phyloP scores from a whole-genome alignment of 164 flowering plant genomes.

The Magnolia officinalis region DNA sequence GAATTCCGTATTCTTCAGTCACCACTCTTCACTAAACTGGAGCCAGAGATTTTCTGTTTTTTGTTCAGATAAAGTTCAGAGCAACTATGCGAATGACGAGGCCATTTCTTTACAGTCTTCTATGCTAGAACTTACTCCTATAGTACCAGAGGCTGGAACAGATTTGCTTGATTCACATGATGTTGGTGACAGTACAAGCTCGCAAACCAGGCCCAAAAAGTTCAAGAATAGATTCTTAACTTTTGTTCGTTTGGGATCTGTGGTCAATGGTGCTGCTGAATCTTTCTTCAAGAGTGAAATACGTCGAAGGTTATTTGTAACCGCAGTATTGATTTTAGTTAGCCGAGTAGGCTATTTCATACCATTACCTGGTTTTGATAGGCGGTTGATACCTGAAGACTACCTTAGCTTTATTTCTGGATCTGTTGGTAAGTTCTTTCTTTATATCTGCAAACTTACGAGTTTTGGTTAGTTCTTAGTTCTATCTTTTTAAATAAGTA shows the following conservation, averaged over 20 bases:
- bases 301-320: conserved; percentile 85
- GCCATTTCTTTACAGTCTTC: conserved; percentile 26
- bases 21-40: conserved; percentile 14
- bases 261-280: conserved; percentile 76
- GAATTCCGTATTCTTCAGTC: conserved; percentile 12
- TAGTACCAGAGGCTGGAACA: conserved; percentile 20
- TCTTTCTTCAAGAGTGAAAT: conserved; percentile 96
- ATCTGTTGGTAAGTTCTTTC: conserved; percentile 61
- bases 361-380: conserved; percentile 94
- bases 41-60: conserved; percentile 21
- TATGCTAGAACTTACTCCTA: conserved; percentile 24
- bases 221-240: conserved; percentile 71
- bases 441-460: background rate
- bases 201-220: conserved; percentile 29
- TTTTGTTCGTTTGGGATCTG: conserved; percentile 68
- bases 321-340: conserved; percentile 65
- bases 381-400: conserved; percentile 78
- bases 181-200: conserved; percentile 6
- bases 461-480: background rate
- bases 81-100: conserved; percentile 24
- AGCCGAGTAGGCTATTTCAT: conserved; percentile 93
- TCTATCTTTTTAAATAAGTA: background rate
- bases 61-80: conserved; percentile 32
- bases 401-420: conserved; percentile 87
- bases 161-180: conserved; percentile 15